Base-by-base conservation (phyloP, 1,139 yeast genomes). In the Kluyveromyces sp. region DNA sequence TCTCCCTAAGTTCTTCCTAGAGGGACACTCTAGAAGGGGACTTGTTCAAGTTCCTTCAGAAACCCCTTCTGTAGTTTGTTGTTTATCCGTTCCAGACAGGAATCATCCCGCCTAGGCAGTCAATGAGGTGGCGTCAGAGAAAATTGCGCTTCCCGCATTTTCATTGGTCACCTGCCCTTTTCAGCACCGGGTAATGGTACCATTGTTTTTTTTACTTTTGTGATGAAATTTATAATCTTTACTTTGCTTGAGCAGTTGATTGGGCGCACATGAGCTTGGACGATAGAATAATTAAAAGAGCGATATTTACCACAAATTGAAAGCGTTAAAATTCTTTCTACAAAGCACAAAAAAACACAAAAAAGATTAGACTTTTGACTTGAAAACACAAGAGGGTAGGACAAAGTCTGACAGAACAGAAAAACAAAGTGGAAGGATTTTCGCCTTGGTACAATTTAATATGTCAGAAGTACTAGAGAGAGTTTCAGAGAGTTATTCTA, bases 401-500 rank as follows among this genome's bases (percentile, higher is more conserved):
- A 29, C 42, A 48, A 45, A 36, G 12, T 13, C 12, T 4, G 6
- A 12, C 17, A 19, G 35, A 19, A 13, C 20, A 32, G 37, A 30
- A 36, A 36, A 36, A 36, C 16, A 13, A 12, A 45, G 31, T 38
- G 52, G 40, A 39, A 48, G 56, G 56, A 44, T 51, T 52, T 51
- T 48, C 52, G n/a, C n/a, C n/a, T n/a, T n/a, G n/a, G n/a, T n/a
- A n/a, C n/a, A n/a, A n/a, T n/a, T n/a, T n/a, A n/a, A n/a, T n/a
- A n/a, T n/a, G n/a, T n/a, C n/a, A n/a, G n/a, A n/a, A n/a, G n/a
- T n/a, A n/a, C n/a, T n/a, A n/a, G n/a, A n/a, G n/a, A n/a, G n/a
- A n/a, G n/a, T n/a, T n/a, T n/a, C n/a, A n/a, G n/a, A n/a, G n/a
- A n/a, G n/a, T n/a, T n/a, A n/a, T n/a, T n/a, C n/a, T n/a, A n/a